Percentiles rank a stretch among this genome's conserved stretches.
Evolutionary conservation across 2,329 filamentous ascomycete species (phyloP).

Genomic region (Colletotrichum eleusines): DNA sequence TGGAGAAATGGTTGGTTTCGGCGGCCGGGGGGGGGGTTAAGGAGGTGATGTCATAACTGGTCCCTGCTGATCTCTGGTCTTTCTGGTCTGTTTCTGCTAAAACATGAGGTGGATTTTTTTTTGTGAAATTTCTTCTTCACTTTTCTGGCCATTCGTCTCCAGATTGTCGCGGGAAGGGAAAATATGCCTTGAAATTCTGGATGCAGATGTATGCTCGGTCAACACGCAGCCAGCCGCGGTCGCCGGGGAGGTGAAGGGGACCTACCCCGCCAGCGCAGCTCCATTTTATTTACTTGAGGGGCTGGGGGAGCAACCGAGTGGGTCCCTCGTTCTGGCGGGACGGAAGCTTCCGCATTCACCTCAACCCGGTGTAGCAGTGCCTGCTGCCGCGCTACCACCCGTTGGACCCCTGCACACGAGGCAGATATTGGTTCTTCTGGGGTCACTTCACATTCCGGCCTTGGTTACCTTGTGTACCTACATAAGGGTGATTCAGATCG

Average conservation of each 20-base stretch:
- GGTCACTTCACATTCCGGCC: background rate
- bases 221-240: background rate
- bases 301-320: constrained; percentile 20
- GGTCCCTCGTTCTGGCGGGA: background rate
- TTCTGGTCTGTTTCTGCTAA: background rate
- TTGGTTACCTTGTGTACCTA: background rate
- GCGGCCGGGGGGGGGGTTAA: background rate
- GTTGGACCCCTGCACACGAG: background rate
- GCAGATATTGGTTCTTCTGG: background rate
- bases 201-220: background rate
- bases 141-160: background rate
- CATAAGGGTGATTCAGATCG: background rate
- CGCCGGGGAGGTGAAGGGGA: background rate
- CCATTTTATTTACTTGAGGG: background rate
- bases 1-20: background rate
- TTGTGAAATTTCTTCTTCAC: too few species aligned
- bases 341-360: constrained; percentile 1
- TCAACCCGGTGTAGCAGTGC: constrained; percentile 4
- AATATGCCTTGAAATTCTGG: background rate
- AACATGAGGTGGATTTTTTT: background rate
- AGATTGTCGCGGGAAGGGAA: background rate
- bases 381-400: constrained; percentile 19
- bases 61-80: background rate
- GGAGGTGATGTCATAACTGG: constrained; percentile 2
- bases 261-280: background rate